Conservation (phyloP, 768 basidiomycete genomes). For the Dendrothele bispora region DNA sequence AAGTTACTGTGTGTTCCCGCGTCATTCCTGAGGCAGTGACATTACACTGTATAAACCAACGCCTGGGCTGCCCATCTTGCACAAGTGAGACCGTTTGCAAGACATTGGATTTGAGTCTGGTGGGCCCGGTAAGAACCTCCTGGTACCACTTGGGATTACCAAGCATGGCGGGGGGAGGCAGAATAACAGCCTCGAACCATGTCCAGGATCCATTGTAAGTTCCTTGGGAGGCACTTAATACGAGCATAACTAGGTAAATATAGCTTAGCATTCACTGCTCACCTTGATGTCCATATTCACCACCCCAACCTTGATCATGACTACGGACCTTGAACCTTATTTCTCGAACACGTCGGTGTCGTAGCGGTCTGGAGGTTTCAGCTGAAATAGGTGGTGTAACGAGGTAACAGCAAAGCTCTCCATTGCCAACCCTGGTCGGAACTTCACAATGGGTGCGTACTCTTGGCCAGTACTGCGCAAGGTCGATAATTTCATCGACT, state of each 20-base stretch:
- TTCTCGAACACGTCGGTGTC: slow-evolving; percentile 16
- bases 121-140: no score
- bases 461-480: slow-evolving; percentile 29
- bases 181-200: slow-evolving; percentile 24
- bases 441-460: no score
- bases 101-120: no score
- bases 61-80: no score
- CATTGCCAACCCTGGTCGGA: no score
- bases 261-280: not conserved
- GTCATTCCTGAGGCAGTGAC: no score
- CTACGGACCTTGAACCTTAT: slow-evolving; percentile 20
- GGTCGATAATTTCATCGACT: slow-evolving; percentile 23
- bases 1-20: no score
- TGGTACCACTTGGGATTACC: no score
- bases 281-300: slow-evolving; percentile 13
- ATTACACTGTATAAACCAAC: no score
- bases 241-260: not conserved
- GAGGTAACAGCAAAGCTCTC: slow-evolving; percentile 17
- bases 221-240: slow-evolving; percentile 7
- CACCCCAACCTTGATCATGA: slow-evolving; percentile 23
- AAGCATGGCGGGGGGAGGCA: no score
- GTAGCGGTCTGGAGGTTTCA: not conserved
- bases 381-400: slow-evolving; percentile 16
- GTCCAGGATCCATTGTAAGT: slow-evolving; percentile 21
- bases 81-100: no score